These are phyloP conservation scores for Rutstroemia sp. DNA, from an alignment of 2,329 filamentous ascomycete species.

Conservation along the genomic window DNA sequence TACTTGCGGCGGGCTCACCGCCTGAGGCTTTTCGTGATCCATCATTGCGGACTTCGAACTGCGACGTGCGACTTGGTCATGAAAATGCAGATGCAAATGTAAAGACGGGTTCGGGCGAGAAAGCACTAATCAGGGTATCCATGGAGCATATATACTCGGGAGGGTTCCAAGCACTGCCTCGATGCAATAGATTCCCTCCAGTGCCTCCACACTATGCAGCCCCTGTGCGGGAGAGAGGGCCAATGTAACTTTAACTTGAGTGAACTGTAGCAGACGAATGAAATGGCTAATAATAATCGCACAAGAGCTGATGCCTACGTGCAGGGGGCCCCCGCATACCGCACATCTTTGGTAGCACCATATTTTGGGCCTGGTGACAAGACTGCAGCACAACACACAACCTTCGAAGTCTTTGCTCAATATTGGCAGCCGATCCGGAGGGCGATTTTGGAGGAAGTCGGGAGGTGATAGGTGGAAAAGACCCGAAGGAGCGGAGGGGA, in stretches of 20 bases:
- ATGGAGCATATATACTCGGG: constrained; percentile 5
- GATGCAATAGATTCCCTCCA: constrained; percentile 4
- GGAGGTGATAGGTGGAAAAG: too few relatives aligned
- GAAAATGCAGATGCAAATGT: not conserved
- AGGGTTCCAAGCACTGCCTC: not conserved
- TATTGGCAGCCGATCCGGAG: too few relatives aligned
- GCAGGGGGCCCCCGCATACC: not conserved
- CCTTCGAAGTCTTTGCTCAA: too few relatives aligned
- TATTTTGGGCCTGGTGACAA: not conserved
- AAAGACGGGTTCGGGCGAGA: not conserved
- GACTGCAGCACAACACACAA: too few relatives aligned
- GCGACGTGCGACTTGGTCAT: not conserved
- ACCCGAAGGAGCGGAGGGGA: not conserved
- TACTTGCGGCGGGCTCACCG: constrained; percentile 19
- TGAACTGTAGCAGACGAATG: not conserved
- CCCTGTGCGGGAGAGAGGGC: constrained; percentile 1
- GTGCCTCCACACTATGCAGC: not conserved
- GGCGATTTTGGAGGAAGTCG: too few relatives aligned
- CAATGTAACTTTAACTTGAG: constrained; percentile 1
- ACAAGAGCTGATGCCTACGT: constrained; percentile 4
- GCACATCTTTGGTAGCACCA: not conserved
- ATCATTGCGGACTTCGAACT: constrained; percentile 10
- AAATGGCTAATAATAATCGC: constrained; percentile 3
- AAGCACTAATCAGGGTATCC: not conserved
- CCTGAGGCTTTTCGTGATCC: constrained; percentile 27